These are phyloP conservation scores for Ascoidea asiatica DNA, from an alignment of 805 yeast genomes.

Conservation along the genomic window DNA sequence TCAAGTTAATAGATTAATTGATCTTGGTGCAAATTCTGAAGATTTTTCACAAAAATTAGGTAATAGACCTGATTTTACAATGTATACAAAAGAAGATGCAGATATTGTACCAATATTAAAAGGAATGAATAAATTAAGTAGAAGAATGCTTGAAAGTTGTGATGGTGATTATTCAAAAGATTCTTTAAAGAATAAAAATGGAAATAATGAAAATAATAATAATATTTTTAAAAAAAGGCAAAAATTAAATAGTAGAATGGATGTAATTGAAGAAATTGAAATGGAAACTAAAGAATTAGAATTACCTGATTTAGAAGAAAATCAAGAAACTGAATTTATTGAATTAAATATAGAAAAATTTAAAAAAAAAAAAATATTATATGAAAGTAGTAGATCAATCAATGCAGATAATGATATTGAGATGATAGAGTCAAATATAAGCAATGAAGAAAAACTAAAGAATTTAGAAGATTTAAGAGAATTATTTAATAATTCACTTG, in stretches of 20 bases:
- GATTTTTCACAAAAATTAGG: conserved; percentile 71
- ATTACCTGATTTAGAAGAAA: conserved; percentile 37
- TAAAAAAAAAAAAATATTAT: conserved; percentile 13
- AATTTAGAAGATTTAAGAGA: too few species aligned
- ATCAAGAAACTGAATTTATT: conserved; percentile 35
- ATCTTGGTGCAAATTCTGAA: conserved; percentile 66
- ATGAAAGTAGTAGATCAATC: conserved; percentile 15
- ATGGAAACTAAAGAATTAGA: conserved; percentile 30
- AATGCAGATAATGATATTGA: too few species aligned
- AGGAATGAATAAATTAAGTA: conserved; percentile 81
- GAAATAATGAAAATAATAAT: too few species aligned
- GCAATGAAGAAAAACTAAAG: background rate
- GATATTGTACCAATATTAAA: conserved; percentile 59
- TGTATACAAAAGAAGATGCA: conserved; percentile 42
- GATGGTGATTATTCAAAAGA: conserved; percentile 27
- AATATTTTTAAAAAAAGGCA: too few species aligned
- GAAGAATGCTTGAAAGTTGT: conserved; percentile 56
- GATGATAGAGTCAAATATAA: too few species aligned
- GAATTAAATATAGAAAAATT: conserved; percentile 25
- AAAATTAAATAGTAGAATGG: conserved; percentile 16
- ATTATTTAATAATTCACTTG: conserved; percentile 1
- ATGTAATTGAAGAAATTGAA: conserved; percentile 21
- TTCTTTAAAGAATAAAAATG: too few species aligned
- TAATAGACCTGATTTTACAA: conserved; percentile 78
- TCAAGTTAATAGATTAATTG: conserved; percentile 57